Base-by-base conservation (phyloP, 2,329 filamentous ascomycete species). In the Juglanconis oblonga region DNA sequence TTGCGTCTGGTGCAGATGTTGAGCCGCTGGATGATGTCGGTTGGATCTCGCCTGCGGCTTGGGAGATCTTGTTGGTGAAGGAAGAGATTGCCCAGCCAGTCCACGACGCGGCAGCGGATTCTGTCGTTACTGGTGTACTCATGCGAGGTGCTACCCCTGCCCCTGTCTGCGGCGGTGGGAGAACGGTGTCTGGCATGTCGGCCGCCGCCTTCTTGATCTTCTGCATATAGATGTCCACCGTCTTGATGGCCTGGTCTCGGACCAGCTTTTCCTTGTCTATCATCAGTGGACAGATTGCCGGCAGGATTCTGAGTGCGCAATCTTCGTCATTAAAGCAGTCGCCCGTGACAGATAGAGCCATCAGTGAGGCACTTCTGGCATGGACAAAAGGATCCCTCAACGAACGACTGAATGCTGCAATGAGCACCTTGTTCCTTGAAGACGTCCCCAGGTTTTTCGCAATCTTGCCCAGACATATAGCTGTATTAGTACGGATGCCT, bases 21-120 rank as follows among this genome's bases (percentile, higher is more conserved):
- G 75, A 72, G 40, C 76, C 77, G 62, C 81, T 81, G 56, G 79
- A 42, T 9, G 58, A 74, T 17, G 81, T 71, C 1, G 86, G 77
- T 70, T 94, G 82, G 64, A 99, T 99, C 59, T 97, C 90, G 17
- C 95, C 95, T 8, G 89, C 89, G 0, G 92, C 92, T 0, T 90
- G 77, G 1, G 91, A 88, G 11, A 98, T 73, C 69, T 97, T 97
- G 75, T 98, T 98, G 2, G 95, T 98, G 71, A 99, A 99, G 1
- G 92, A 97, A 0, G 95, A 98, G 57, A 99, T 97, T 1, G 95
- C 95, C 95, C 95, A 99, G 11, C 95, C 95, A 1, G 95, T 87
- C 95, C 95, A 98, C 4, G 82, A 81, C 3, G 87, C 87, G 29
- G 82, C 79, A 57, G 88, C 82, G 44, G 82, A 84, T 50, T 77